phyloP scores from a whole-genome alignment of 2,329 filamentous ascomycete species.

The Penicillium sp. region DNA sequence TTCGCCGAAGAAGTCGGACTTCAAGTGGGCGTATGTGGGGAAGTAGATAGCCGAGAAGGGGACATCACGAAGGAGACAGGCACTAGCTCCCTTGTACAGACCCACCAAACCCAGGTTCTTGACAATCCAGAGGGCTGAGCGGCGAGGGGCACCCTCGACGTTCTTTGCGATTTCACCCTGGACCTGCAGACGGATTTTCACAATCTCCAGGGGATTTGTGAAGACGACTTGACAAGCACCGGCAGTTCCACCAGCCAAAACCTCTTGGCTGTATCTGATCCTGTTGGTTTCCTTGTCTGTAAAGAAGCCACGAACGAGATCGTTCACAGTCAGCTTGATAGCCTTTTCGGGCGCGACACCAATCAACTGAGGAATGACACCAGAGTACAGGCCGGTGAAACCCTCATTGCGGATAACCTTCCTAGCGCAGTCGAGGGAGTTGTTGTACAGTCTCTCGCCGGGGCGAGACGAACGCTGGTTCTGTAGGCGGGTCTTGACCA shows the following conservation, averaged over 20 bases:
- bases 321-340: slow-evolving; percentile 98
- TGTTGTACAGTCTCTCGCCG: slow-evolving; percentile 90
- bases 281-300: slow-evolving; percentile 70
- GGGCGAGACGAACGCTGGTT: slow-evolving; percentile 85
- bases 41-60: slow-evolving; percentile 99
- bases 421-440: slow-evolving; percentile 90
- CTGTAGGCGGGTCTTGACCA: slow-evolving; percentile 98
- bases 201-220: slow-evolving; percentile 96
- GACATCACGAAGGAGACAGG: slow-evolving; percentile 91
- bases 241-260: slow-evolving; percentile 83
- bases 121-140: slow-evolving; percentile 97
- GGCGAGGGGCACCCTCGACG: slow-evolving; percentile 75
- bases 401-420: slow-evolving; percentile 95
- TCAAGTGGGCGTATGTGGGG: slow-evolving; percentile 92
- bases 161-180: slow-evolving; percentile 94
- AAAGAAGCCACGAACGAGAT: slow-evolving; percentile 76
- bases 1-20: slow-evolving; percentile 92
- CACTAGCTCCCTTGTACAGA: slow-evolving; percentile 93
- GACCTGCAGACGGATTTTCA: slow-evolving; percentile 97
- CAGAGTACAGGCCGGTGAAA: slow-evolving; percentile 84
- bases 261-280: slow-evolving; percentile 70
- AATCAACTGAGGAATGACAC: slow-evolving; percentile 90
- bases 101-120: slow-evolving; percentile 90
- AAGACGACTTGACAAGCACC: slow-evolving; percentile 98
- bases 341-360: slow-evolving; percentile 99